Evolutionary conservation across 768 basidiomycete genomes (phyloP), one percentile per base, ranked within the genome.

Genomic region (Ephemerocybe angulata): DNA sequence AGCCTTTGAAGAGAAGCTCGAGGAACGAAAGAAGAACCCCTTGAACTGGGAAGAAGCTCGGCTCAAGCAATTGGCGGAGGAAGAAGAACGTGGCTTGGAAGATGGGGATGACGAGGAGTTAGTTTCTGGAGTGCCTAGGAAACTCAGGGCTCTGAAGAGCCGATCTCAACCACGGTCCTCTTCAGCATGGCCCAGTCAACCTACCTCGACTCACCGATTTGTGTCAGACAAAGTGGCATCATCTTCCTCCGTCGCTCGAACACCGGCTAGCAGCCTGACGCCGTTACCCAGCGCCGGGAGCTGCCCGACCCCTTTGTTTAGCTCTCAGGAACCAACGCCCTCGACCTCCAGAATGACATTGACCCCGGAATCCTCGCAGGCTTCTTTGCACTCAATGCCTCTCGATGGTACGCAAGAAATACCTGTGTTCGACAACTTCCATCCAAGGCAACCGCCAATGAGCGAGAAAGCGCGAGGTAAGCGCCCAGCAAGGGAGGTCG

Each of bases 1-100:
- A 57, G 81, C 74, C 0, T 77, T 71, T 50, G 63, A 73, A 0
- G 79, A 82, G 49, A 83, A 83, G 57, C 61, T 71, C 11, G 62
- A 61, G 11, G 35, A 33, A 21, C 46, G 54, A 47, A 38, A 40
- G 25, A 57, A 22, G 44, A 51, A 27, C 22, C 54, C 47, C 31
- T 27, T 22, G n/a, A 24, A 13, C 21, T 50, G n/a, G n/a, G n/a
- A n/a, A n/a, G n/a, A n/a, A 33, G 40, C 21, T 25, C 17, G 31
- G n/a, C 30, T 29, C 28, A 4, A 19, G n/a, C 40, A 24, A 42
- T 17, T 28, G 11, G 48, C 25, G 10, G 10, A 37, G 19, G 19
- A 49, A n/a, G 4, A 24, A n/a, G 33, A 41, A 42, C 29, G 46
- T 24, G 30, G 12, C 50, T 15, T 8, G 37, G 19, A 25, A 28